Percentiles rank a stretch among this genome's conserved stretches.
These are phyloP conservation scores for Suillus discolor DNA, from an alignment of 768 basidiomycete species.

Conservation along the genomic window DNA sequence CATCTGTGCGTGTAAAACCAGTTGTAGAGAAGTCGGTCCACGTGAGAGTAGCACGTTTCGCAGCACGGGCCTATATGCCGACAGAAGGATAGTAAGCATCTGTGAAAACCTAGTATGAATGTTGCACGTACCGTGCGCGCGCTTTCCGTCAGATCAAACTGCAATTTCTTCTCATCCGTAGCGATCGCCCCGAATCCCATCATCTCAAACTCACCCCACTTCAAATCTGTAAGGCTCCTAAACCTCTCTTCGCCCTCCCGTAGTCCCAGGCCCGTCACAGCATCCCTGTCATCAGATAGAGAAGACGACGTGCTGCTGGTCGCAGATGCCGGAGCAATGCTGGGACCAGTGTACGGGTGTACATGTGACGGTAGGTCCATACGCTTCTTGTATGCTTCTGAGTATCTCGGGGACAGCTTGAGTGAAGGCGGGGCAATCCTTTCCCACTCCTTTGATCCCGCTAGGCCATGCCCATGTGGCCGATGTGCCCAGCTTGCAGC, in stretches of 20 bases:
- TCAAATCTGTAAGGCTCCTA: slow-evolving; percentile 79
- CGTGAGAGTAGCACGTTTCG: slow-evolving; percentile 81
- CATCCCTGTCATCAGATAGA: slow-evolving; percentile 33
- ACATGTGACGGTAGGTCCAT: slow-evolving; percentile 68
- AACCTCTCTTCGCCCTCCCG: slow-evolving; percentile 69
- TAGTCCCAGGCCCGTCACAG: slow-evolving; percentile 34
- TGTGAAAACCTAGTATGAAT: slow-evolving; percentile 1
- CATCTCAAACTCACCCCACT: slow-evolving; percentile 91
- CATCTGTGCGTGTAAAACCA: slow-evolving; percentile 82
- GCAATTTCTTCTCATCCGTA: slow-evolving; percentile 66
- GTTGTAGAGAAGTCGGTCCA: slow-evolving; percentile 89
- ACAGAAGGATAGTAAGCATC: slow-evolving; percentile 11
- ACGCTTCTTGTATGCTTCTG: slow-evolving; percentile 74
- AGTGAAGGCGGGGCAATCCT: slow-evolving; percentile 65
- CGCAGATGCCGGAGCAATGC: slow-evolving; percentile 38
- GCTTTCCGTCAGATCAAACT: slow-evolving; percentile 92
- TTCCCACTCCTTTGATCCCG: slow-evolving; percentile 74
- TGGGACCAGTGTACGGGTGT: slow-evolving; percentile 47
- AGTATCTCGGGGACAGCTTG: slow-evolving; percentile 66
- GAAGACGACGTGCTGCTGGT: slow-evolving; percentile 45
- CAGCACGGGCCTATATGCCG: slow-evolving; percentile 52
- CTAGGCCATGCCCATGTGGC: slow-evolving; percentile 42
- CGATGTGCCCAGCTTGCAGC: slow-evolving; percentile 50
- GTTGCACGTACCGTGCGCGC: slow-evolving; percentile 60
- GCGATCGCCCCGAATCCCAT: slow-evolving; percentile 71